Percentiles rank a stretch among this genome's conserved stretches.
phyloP scores from a whole-genome alignment of 2,329 filamentous ascomycete genomes.

The Epichloe aotearoae region DNA sequence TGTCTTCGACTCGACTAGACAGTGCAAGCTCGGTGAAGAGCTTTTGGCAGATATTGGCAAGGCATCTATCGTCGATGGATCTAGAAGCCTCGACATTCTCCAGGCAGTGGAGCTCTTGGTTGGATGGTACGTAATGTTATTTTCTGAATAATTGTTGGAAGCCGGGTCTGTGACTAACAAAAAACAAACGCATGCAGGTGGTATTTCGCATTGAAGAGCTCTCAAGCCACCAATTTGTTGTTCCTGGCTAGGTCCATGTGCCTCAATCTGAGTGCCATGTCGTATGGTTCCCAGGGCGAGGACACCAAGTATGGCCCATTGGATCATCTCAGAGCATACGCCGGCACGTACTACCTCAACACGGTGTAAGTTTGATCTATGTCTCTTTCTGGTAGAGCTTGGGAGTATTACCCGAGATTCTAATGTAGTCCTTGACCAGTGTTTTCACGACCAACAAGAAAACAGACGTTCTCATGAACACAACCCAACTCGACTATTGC shows the following conservation, averaged over 20 bases:
- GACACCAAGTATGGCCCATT: constrained; percentile 18
- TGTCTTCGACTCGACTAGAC: constrained; percentile 29
- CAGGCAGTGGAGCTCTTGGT: constrained; percentile 33
- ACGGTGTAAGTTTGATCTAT: constrained; percentile 25
- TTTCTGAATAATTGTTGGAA: background rate
- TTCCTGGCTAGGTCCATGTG: constrained; percentile 35
- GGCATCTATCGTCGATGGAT: constrained; percentile 27
- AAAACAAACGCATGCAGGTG: constrained; percentile 20
- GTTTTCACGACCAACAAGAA: constrained; percentile 34
- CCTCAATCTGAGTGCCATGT: constrained; percentile 24
- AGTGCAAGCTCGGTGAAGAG: constrained; percentile 29
- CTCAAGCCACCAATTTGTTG: constrained; percentile 35
- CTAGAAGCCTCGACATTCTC: constrained; percentile 32
- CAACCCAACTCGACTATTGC: constrained; percentile 29
- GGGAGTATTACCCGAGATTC: too few species aligned
- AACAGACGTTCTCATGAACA: constrained; percentile 34
- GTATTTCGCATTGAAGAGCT: constrained; percentile 34
- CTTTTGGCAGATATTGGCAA: constrained; percentile 29
- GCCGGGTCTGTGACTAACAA: background rate
- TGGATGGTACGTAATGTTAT: constrained; percentile 26
- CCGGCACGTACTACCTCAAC: constrained; percentile 36
- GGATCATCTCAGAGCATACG: constrained; percentile 33
- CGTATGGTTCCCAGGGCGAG: constrained; percentile 13
- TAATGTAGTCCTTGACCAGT: constrained; percentile 10
- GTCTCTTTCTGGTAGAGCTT: background rate